Conservation (phyloP, 2,329 filamentous ascomycete species). For the Elsinoe perseae region DNA sequence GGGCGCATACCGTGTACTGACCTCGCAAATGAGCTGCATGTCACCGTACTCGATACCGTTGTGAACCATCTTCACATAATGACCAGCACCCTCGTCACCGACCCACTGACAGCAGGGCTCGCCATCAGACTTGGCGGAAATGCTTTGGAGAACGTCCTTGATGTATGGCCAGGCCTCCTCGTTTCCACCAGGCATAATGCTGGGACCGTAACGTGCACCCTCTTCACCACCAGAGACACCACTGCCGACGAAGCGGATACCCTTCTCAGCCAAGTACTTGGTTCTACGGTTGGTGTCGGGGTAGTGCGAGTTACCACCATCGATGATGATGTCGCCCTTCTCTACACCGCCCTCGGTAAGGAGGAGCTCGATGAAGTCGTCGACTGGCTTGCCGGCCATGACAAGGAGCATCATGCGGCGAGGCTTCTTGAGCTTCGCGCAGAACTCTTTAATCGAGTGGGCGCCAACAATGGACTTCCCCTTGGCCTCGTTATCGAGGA, state of each 20-base stretch:
- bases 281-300: conserved; percentile 97
- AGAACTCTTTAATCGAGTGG: conserved; percentile 88
- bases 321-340: conserved; percentile 94
- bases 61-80: conserved; percentile 99
- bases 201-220: conserved; percentile 94
- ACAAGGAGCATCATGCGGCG: conserved; percentile 97
- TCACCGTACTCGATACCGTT: conserved; percentile 99
- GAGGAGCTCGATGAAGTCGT: conserved; percentile 97
- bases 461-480: conserved; percentile 93
- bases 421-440: conserved; percentile 92
- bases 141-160: conserved; percentile 98
- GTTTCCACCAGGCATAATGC: conserved; percentile 97
- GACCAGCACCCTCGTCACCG: conserved; percentile 96
- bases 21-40: conserved; percentile 99
- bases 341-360: conserved; percentile 60
- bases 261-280: conserved; percentile 77
- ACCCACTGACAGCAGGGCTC: conserved; percentile 99
- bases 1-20: conserved; percentile 37
- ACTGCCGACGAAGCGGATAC: conserved; percentile 89
- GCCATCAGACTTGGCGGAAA: conserved; percentile 92
- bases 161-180: conserved; percentile 96
- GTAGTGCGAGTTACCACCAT: conserved; percentile 98
- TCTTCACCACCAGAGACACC: conserved; percentile 99
- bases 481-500: conserved; percentile 40
- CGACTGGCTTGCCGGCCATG: conserved; percentile 95